Evolutionary conservation across 768 basidiomycete genomes (phyloP).

Genomic region (Agrocybe pediades): DNA sequence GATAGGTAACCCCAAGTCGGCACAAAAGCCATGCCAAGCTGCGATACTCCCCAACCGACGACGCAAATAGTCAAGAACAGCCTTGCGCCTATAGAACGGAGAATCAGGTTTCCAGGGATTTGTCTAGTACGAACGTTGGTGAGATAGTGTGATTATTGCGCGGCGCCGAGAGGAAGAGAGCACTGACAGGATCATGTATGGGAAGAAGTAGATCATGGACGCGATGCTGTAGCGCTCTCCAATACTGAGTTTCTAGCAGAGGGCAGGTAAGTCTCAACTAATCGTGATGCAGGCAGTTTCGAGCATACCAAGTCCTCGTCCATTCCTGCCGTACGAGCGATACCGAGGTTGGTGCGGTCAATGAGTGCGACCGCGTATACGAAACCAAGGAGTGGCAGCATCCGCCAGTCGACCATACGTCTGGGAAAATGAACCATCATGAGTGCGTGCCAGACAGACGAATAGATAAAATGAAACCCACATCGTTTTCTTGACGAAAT

Average conservation of each 20-base stretch:
- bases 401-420: slow-evolving; percentile 38
- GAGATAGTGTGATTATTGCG: not conserved
- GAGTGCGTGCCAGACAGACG: too few relatives aligned
- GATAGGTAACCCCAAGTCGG: slow-evolving; percentile 40
- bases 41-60: slow-evolving; percentile 44
- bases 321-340: slow-evolving; percentile 44
- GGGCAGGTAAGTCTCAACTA: slow-evolving; percentile 1
- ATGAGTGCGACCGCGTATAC: slow-evolving; percentile 41
- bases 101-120: slow-evolving; percentile 36
- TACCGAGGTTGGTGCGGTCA: slow-evolving; percentile 42
- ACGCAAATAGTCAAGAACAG: slow-evolving; percentile 44
- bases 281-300: not conserved
- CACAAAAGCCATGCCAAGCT: slow-evolving; percentile 50
- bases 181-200: slow-evolving; percentile 48
- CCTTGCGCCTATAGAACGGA: slow-evolving; percentile 44
- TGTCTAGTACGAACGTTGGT: slow-evolving; percentile 1
- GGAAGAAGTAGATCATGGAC: slow-evolving; percentile 47
- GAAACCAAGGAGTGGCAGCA: slow-evolving; percentile 40
- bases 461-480: too few relatives aligned
- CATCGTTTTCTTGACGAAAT: slow-evolving; percentile 10
- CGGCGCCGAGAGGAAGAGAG: not conserved
- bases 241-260: slow-evolving; percentile 34
- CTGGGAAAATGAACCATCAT: slow-evolving; percentile 25
- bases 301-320: slow-evolving; percentile 37
- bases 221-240: slow-evolving; percentile 47